Percentiles rank a stretch among this genome's conserved stretches.
phyloP scores from a whole-genome alignment of 2,329 filamentous ascomycete species.

The Monascus ruber region DNA sequence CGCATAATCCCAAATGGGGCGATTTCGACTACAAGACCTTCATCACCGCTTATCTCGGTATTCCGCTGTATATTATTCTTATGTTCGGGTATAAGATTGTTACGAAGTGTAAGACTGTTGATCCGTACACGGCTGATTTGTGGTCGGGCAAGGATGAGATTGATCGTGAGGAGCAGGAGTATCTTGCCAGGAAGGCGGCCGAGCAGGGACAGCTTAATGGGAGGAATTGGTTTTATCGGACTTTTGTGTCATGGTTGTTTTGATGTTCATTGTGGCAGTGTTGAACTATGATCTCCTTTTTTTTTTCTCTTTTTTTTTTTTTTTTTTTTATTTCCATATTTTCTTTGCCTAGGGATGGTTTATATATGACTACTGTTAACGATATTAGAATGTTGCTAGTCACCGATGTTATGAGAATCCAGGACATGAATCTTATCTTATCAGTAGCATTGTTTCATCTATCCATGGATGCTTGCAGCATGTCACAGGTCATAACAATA shows the following conservation, averaged over 20 bases:
- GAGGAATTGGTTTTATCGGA: conserved; percentile 45
- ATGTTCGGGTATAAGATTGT: conserved; percentile 57
- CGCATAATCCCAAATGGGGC: conserved; percentile 35
- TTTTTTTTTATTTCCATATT: too few relatives aligned
- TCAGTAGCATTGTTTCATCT: too few relatives aligned
- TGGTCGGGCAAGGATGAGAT: conserved; percentile 63
- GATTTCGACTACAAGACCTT: conserved; percentile 64
- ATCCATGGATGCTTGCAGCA: too few relatives aligned
- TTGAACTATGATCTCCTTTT: too few relatives aligned
- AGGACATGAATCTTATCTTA: too few relatives aligned
- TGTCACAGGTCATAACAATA: too few relatives aligned
- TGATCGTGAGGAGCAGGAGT: conserved; percentile 61
- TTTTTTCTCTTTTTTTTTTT: too few relatives aligned
- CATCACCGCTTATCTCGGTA: conserved; percentile 65
- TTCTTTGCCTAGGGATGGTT: too few relatives aligned
- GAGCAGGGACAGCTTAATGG: conserved; percentile 23
- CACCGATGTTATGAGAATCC: too few relatives aligned
- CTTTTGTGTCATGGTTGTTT: conserved; percentile 51
- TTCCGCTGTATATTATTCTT: conserved; percentile 61
- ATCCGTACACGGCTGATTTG: conserved; percentile 53
- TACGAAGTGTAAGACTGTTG: conserved; percentile 44
- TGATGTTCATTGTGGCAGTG: conserved; percentile 20
- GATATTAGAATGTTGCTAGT: too few relatives aligned
- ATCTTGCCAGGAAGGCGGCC: conserved; percentile 45
- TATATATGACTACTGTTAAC: too few relatives aligned